phyloP scores from a whole-genome alignment of 202 grass and related monocot genomes.

The Schoenoplectus triqueter region DNA sequence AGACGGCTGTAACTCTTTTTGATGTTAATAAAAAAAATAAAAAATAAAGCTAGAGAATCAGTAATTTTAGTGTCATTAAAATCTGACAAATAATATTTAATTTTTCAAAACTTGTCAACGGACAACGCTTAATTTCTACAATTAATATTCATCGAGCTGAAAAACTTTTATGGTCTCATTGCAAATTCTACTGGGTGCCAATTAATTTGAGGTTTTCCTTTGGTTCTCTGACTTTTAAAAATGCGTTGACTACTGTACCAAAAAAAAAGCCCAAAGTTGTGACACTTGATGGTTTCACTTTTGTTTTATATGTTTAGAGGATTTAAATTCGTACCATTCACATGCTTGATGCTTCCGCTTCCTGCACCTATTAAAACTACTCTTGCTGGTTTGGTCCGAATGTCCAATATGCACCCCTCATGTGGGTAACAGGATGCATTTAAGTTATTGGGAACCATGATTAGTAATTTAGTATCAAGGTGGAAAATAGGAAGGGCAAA shows the following conservation, averaged over 20 bases:
- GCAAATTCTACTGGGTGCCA: neutral
- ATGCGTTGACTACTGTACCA: neutral
- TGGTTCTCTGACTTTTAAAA: constrained; percentile 4
- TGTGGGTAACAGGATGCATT: constrained; percentile 16
- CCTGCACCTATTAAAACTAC: neutral
- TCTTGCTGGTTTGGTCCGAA: constrained; percentile 8
- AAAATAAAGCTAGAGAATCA: neutral
- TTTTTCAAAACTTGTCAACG: neutral
- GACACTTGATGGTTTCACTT: neutral
- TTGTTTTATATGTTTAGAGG: constrained; percentile 23
- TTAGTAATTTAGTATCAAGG: neutral
- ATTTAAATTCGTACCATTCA: constrained; percentile 17
- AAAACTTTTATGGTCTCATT: neutral
- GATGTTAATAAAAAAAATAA: too few species aligned
- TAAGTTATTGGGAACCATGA: constrained; percentile 24
- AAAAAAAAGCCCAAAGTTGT: neutral
- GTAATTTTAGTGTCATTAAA: too few species aligned
- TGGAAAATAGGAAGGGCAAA: constrained; percentile 8
- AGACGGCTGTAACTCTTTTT: too few species aligned
- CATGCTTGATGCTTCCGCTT: constrained; percentile 20
- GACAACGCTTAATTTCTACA: too few species aligned
- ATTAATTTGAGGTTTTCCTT: neutral
- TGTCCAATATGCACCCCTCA: neutral
- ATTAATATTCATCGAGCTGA: too few species aligned
- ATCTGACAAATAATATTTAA: too few species aligned